phyloP scores from a whole-genome alignment of 495 filamentous ascomycete species.

The Aspergillus saccharolyticus region DNA sequence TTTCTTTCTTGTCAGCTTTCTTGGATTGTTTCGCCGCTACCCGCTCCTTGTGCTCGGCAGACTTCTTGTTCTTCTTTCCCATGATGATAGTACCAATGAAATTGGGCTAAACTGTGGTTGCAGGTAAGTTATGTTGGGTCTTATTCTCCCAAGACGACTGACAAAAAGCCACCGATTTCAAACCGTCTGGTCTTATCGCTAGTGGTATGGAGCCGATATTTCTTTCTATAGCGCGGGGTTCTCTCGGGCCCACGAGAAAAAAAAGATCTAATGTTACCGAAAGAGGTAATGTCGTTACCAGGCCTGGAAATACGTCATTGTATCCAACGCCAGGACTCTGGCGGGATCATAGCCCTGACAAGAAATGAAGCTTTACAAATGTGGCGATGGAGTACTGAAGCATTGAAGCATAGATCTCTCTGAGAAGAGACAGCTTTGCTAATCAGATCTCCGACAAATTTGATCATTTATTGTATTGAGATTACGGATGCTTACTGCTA shows the following conservation, averaged over 20 bases:
- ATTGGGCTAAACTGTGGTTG: not conserved
- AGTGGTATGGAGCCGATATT: not conserved
- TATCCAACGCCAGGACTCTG: not conserved
- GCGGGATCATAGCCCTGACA: too few relatives aligned
- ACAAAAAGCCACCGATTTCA: not conserved
- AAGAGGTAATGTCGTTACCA: not conserved
- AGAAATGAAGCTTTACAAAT: too few relatives aligned
- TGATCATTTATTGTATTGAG: not conserved
- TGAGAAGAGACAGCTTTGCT: too few relatives aligned
- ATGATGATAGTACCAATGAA: slow-evolving; percentile 21
- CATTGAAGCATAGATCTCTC: too few relatives aligned
- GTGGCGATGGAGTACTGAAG: too few relatives aligned
- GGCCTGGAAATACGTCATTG: not conserved
- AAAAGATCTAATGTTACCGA: not conserved
- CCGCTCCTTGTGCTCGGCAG: slow-evolving; percentile 51
- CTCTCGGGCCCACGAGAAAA: not conserved
- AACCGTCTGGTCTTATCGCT: not conserved
- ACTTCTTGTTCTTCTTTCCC: slow-evolving; percentile 53
- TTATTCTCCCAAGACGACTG: not conserved
- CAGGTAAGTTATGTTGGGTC: not conserved
- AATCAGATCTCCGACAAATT: too few relatives aligned
- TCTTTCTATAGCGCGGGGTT: not conserved
- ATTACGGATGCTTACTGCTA: not conserved
- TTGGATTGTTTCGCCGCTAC: slow-evolving; percentile 50
- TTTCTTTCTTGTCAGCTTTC: slow-evolving; percentile 71